Conservation (phyloP, 23 red algal species). For the Cyanidiococcus yangmingshanensis region DNA sequence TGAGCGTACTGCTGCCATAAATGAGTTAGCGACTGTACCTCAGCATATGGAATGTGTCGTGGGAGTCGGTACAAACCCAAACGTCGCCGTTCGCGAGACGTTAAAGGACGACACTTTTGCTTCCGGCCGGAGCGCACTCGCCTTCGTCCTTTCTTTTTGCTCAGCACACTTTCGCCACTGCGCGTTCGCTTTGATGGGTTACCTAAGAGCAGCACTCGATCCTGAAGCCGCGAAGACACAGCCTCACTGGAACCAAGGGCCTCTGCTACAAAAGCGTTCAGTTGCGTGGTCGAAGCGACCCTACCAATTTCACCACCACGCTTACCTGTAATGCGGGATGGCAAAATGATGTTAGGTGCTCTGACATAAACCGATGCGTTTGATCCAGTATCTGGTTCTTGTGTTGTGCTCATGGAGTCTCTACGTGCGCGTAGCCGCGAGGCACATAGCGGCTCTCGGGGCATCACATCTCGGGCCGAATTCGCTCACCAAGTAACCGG, state of each 20-base stretch:
- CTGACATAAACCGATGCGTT: neutral
- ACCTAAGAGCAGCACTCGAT: slow-evolving; percentile 5
- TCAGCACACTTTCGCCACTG: neutral
- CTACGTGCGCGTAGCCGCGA: too few relatives aligned
- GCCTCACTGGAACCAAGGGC: neutral
- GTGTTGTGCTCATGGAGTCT: neutral
- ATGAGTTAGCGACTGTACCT: neutral
- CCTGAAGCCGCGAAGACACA: neutral
- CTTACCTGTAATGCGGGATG: neutral
- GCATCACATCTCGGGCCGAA: too few relatives aligned
- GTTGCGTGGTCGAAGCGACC: neutral
- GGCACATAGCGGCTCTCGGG: too few relatives aligned
- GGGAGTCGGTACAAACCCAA: neutral
- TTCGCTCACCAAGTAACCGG: too few relatives aligned
- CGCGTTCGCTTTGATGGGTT: neutral
- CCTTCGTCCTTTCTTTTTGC: neutral
- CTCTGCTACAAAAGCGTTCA: neutral
- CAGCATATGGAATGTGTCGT: neutral
- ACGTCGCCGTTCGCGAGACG: neutral
- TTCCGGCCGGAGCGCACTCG: neutral
- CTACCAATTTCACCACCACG: neutral
- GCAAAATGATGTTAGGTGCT: neutral
- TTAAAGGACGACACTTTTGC: neutral
- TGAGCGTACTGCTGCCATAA: neutral
- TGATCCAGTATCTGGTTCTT: neutral